Base-by-base conservation (phyloP, 169 alveolate genomes). In the Plasmodium malariae region DNA sequence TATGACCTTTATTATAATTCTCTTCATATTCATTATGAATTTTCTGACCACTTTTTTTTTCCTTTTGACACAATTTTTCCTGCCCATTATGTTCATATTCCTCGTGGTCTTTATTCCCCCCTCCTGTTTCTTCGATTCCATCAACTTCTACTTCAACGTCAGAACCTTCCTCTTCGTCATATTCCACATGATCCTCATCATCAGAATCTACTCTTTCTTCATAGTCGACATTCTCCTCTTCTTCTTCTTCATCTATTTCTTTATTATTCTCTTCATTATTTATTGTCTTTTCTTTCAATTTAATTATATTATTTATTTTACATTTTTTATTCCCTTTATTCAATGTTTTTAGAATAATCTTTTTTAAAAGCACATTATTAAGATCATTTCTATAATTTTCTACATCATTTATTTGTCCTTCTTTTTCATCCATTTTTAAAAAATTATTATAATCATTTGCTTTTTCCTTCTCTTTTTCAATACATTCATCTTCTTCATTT, bases 301-400 rank as follows among this genome's bases (percentile, higher is more conserved):
- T 62, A 5, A 34, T 43, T 2, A 24, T 21, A 30, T 62, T 43
- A 28, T 19, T 57, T 62, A 12, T 14, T 19, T 57, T 57, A 70
- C 21, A 70, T 37, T 34, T 36, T 11, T 36, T 55, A 28, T 55
- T 62, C 30, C 62, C 62, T 21, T 74, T 74, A 17, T 37, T 55
- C 57, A 65, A 4, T 30, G 72, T 32, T 70, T 17, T 70, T 24
- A n/a, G 24, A 5, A 36, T 70, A 45, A 70, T 32, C 26, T 45
- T 70, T 70, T 70, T 70, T 28, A 70, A 45, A 70, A 48, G 59
- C 12, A 26, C 48, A 1, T 70, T 43, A 34, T 70, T 43, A 54
- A 48, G 21, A 26, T 70, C 83, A 55, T 49, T 70, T 49, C 48
- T 36, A 45, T 70, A 49, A 24, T 43, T 49, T 70, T 70, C 83